Evolutionary conservation across 164 flowering plant species (phyloP).

Genomic region (Piper betle): DNA sequence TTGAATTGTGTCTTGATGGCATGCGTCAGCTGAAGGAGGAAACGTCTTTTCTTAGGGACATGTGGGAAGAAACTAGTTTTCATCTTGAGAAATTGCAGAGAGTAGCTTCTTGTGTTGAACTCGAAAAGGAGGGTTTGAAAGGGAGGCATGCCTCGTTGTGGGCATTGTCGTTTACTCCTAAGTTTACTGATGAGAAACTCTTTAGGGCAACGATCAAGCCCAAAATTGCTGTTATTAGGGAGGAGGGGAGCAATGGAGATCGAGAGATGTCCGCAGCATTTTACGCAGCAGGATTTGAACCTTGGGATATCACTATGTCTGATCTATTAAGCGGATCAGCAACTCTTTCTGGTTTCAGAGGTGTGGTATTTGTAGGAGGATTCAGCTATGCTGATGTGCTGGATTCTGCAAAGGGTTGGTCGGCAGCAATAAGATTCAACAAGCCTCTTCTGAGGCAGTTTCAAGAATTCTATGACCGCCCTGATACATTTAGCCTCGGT

Average conservation of each 20-base stretch:
- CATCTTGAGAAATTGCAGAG: constrained; percentile 63
- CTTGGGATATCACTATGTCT: constrained; percentile 24
- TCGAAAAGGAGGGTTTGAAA: constrained; percentile 63
- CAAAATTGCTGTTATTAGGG: constrained; percentile 56
- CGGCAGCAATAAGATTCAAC: constrained; percentile 71
- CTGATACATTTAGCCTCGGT: constrained; percentile 66
- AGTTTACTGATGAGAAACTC: constrained; percentile 47
- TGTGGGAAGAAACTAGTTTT: constrained; percentile 98
- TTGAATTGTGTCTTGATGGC: constrained; percentile 54
- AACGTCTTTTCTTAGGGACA: constrained; percentile 58
- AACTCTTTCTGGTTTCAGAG: constrained; percentile 49
- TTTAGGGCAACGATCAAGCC: constrained; percentile 46
- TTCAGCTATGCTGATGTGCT: constrained; percentile 26
- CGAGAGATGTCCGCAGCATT: constrained; percentile 91
- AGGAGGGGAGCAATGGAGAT: constrained; percentile 28
- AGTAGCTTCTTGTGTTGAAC: constrained; percentile 68
- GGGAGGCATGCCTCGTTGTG: constrained; percentile 62
- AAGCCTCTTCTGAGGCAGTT: constrained; percentile 44
- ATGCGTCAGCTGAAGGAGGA: constrained; percentile 37
- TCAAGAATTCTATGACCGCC: constrained; percentile 20
- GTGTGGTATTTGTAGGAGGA: constrained; percentile 68
- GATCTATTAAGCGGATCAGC: constrained; percentile 13
- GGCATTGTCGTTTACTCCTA: constrained; percentile 62
- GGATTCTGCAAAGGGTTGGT: constrained; percentile 80
- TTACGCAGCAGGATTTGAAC: constrained; percentile 66